Base-by-base conservation (phyloP, 176 grass and related monocot species). In the Zea mays region DNA sequence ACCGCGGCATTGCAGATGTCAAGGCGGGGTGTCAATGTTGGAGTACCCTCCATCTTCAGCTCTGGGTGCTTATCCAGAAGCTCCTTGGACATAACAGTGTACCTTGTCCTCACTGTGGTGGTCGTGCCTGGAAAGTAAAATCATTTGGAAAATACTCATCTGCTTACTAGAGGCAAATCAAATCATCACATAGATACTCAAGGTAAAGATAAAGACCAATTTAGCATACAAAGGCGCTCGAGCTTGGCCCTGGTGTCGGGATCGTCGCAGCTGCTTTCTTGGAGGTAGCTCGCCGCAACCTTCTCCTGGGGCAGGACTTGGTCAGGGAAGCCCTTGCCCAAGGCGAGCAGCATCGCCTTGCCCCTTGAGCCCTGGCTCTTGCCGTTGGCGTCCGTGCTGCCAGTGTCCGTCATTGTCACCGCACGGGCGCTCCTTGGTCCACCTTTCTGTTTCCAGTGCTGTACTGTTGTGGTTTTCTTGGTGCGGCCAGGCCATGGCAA, bases 301-400 rank as follows among this genome's bases (percentile, higher is more conserved):
- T 86, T 85, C 69, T 97, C 91, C 61, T 97, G 94, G 11, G 84
- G 81, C n/a, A 94, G 89, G 45, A 97, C 82, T 45, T 93, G 86
- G n/a, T 83, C 79, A 33, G 95, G 95, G 77, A 97, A 90, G 16
- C 79, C 95, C 73, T 97, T 97, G 82, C 87, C 91, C 14, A 97
- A 52, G 36, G 95, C 95, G 15, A 97, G 79, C 73, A 97, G 73
- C 67, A 84, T 86, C 38, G 95, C 91, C 67, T 92, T 97, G 64
- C 85, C 66, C 48, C 70, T 81, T 10, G 77, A 65, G 71, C 65
- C 15, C 17, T 76, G 86, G 76, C 40, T 81, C 16, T 41, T 86
- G 38, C 77, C 82, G 5, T 69, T 75, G 78, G 33, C 4, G 3
- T 45, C 54, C n/a, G 21, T 52, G 61, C 8, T 44, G 44, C 10